These are phyloP conservation scores for Aspergillus sojae DNA, from an alignment of 2,329 filamentous ascomycete species.

Conservation along the genomic window DNA sequence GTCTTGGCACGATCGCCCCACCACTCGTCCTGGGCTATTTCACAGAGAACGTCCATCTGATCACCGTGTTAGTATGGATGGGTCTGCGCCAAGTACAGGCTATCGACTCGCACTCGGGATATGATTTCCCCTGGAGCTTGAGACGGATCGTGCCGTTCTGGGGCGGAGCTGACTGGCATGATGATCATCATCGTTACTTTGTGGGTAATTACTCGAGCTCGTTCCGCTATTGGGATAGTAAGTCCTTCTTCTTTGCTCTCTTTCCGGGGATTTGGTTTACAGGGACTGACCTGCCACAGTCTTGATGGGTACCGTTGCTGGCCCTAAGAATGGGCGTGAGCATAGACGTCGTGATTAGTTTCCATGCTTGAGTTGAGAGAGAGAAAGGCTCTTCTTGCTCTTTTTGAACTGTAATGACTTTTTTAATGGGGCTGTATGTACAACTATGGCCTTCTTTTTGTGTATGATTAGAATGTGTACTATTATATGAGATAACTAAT, in stretches of 20 bases:
- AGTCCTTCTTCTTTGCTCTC: conserved; percentile 8
- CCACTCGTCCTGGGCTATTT: conserved; percentile 79
- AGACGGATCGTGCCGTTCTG: conserved; percentile 86
- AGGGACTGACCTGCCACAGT: conserved; percentile 13
- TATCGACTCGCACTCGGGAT: conserved; percentile 93
- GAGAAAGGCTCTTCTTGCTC: background rate
- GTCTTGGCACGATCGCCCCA: conserved; percentile 76
- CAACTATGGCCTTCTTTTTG: background rate
- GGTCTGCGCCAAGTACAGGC: conserved; percentile 88
- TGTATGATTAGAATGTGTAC: background rate
- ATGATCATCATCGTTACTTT: conserved; percentile 94
- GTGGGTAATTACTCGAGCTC: conserved; percentile 95
- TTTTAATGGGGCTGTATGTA: background rate
- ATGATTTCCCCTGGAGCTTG: conserved; percentile 96
- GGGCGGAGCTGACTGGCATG: conserved; percentile 93
- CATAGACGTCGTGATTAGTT: conserved; percentile 7
- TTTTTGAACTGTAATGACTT: background rate
- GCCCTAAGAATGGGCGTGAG: conserved; percentile 20
- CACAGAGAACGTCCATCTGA: conserved; percentile 82
- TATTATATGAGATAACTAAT: background rate
- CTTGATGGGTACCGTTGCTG: conserved; percentile 27
- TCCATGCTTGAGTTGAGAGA: too few species aligned
- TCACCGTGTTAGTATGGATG: conserved; percentile 97
- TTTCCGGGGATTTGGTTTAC: background rate
- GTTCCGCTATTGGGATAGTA: conserved; percentile 91